Evolutionary conservation across 495 filamentous ascomycete species (phyloP), one percentile per base, ranked within the genome.

Genomic region (Chaetomium tenue): DNA sequence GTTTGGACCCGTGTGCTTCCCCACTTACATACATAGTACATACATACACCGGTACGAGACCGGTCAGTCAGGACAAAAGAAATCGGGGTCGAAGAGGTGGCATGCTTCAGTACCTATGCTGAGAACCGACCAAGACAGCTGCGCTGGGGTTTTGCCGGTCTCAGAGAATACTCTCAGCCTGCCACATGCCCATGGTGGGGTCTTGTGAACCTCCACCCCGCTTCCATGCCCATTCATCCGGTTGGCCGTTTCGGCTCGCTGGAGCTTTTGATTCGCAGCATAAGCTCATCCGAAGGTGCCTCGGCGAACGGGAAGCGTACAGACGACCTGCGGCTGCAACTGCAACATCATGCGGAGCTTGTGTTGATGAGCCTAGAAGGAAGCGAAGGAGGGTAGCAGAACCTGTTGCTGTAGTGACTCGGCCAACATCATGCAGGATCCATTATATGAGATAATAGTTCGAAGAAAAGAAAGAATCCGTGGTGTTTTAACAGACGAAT

Each of bases 141-240:
- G 28, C 28, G 28, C 3, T 30, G 28, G 6, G 28, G 3, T 30
- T 30, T 30, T 30, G 28, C 28, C 28, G 28, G 28, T 6, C 40
- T 15, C 13, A 44, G 46, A 44, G 46, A 23, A 23, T 50, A 0
- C 5, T 6, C 46, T 5, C 52, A 15, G 40, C 18, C 20, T 15
- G n/a, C 65, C 66, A 70, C 63, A 61, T 64, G 60, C 28, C 28
- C 28, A 6, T 40, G 20, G 52, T 60, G 28, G 61, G 22, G 57
- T 30, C 28, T n/a, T 33, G 28, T 37, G 50, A 40, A 48, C 5
- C 8, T n/a, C 46, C 66, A 7, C 33, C 60, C 63, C 58, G 39
- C 61, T 59, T 47, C 25, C 54, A 59, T 37, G 58, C 54, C 67
- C 70, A 69, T 74, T 72, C 70, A 72, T 63, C 71, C 71, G 71